Base-by-base conservation (phyloP, 495 filamentous ascomycete species). In the Amorphotheca resinae region DNA sequence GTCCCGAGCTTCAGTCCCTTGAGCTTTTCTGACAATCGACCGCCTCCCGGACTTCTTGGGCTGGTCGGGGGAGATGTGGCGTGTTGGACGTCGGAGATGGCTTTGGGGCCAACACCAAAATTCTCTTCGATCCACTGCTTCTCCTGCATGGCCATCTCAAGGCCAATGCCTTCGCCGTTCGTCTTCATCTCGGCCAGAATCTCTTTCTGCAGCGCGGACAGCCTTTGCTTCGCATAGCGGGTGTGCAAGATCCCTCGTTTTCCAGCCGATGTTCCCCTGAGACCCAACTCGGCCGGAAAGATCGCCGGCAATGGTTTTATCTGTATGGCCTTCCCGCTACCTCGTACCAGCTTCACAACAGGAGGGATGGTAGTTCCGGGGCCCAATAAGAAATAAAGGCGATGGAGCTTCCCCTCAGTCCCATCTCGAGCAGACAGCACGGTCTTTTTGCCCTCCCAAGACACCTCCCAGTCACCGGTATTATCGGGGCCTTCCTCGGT, bases 201-300 rank as follows among this genome's bases (percentile, higher is more conserved):
- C 62, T 93, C 84, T 22, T 67, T 64, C n/a, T 84, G 72, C 12
- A 87, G 61, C 18, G 80, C 77, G 17, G 72, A 75, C 17, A 89
- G 63, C 12, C 84, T 68, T 58, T 81, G 77, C 66, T 83, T 82
- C 17, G 77, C 85, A 81, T 83, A 93, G 41, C 82, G 76, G 7
- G 82, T 87, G 54, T 89, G 84, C 44, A 89, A 59, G 2, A 88
- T 83, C 7, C 84, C 84, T 36, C 83, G 80, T 54, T 76, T 80
- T 11, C 84, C 83, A 1, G 76, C 70, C 0, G 79, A 69, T 4
- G 73, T 68, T 0, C 73, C 75, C 2, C 73, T 77, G 1, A 71
- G 66, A 1, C 80, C 78, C 21, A 88, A 60, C 42, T 77, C 79
- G 0, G 79, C 74, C 0, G 80, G 79, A 57, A 85, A 89, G 40